Conservation (phyloP, 129 eudicot genomes). For the Centrapalus pauciflorus region DNA sequence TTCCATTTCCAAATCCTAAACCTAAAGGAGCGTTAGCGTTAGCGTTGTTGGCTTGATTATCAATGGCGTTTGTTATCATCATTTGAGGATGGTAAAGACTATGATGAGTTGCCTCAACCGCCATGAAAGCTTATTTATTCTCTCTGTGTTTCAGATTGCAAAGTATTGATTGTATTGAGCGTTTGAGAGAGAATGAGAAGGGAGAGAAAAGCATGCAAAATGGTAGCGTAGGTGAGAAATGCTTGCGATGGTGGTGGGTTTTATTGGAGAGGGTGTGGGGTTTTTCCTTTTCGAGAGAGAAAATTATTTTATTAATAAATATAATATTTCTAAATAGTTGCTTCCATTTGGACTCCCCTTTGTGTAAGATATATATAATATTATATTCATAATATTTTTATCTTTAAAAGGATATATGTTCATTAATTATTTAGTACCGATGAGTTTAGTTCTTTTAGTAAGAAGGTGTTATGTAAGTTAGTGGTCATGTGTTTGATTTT, state of each 20-base stretch:
- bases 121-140: constrained; percentile 6
- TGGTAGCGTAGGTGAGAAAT: constrained; percentile 18
- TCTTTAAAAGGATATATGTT: too few relatives aligned
- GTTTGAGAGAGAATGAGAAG: constrained; percentile 4
- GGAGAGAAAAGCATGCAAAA: constrained; percentile 29
- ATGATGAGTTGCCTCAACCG: constrained; percentile 32
- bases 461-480: too few relatives aligned
- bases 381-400: neutral
- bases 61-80: constrained; percentile 20
- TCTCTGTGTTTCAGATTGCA: neutral
- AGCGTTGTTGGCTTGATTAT: constrained; percentile 1
- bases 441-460: too few relatives aligned
- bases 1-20: too few relatives aligned
- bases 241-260: constrained; percentile 21
- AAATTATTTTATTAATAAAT: neutral
- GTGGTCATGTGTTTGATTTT: too few relatives aligned
- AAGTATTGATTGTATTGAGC: neutral
- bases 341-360: constrained; percentile 3
- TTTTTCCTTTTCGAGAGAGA: constrained; percentile 19
- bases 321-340: neutral
- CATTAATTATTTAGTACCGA: too few relatives aligned
- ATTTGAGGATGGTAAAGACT: constrained; percentile 32
- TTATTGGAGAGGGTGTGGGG: constrained; percentile 15
- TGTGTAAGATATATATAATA: neutral
- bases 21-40: neutral